phyloP scores from a whole-genome alignment of 2,329 filamentous ascomycete genomes.

The Fusarium robinianum region DNA sequence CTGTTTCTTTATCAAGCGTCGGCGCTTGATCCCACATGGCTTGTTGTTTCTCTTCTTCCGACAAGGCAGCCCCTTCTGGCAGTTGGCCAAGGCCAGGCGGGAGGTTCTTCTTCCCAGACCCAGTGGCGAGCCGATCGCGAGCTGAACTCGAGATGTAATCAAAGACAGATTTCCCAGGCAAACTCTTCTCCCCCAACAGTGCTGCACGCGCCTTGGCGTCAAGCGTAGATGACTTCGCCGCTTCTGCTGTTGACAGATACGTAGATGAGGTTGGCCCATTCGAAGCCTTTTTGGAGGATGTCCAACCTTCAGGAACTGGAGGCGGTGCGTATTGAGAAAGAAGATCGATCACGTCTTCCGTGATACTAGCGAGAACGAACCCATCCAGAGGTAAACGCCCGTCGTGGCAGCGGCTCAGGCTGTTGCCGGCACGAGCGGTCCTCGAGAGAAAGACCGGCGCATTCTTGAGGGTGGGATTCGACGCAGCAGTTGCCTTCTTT shows the following conservation, averaged over 20 bases:
- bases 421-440: constrained; percentile 37
- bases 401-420: constrained; percentile 73
- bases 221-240: constrained; percentile 75
- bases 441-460: constrained; percentile 79
- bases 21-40: constrained; percentile 64
- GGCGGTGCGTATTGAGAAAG: constrained; percentile 63
- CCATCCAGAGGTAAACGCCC: constrained; percentile 79
- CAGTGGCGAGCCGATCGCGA: constrained; percentile 74
- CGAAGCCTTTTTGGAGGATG: constrained; percentile 56
- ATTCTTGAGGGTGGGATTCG: constrained; percentile 66
- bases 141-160: constrained; percentile 83
- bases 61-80: constrained; percentile 65
- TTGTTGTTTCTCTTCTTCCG: constrained; percentile 65
- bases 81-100: constrained; percentile 78
- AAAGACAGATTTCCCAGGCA: constrained; percentile 94
- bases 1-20: constrained; percentile 67
- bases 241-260: constrained; percentile 73
- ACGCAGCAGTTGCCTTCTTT: constrained; percentile 50
- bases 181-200: constrained; percentile 73
- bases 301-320: constrained; percentile 74
- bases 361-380: constrained; percentile 69
- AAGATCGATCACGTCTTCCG: constrained; percentile 43
- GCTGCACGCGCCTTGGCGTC: constrained; percentile 77
- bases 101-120: constrained; percentile 75
- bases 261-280: constrained; percentile 9